Conservation (phyloP, 1,284 basidiomycete species). For the Apiotrichum laibachii region DNA sequence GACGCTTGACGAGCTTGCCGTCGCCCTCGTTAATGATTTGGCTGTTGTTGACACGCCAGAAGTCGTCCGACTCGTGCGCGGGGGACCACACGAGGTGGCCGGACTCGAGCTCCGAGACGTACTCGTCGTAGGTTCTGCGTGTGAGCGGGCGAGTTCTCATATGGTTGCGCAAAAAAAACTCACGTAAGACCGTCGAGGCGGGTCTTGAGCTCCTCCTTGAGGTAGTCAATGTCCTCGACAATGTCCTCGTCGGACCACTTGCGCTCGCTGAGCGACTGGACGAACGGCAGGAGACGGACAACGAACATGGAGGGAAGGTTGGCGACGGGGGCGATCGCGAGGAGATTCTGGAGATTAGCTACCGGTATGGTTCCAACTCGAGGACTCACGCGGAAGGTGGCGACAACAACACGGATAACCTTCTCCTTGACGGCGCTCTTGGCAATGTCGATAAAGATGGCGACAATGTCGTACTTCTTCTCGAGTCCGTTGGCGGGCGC, state of each 20-base stretch:
- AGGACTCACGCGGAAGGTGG: slow-evolving; percentile 73
- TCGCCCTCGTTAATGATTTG: slow-evolving; percentile 82
- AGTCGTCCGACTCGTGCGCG: slow-evolving; percentile 91
- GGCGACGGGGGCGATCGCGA: slow-evolving; percentile 57
- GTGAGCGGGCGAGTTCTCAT: slow-evolving; percentile 36
- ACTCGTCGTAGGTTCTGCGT: slow-evolving; percentile 80
- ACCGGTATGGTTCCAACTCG: neutral
- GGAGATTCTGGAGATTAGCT: slow-evolving; percentile 65
- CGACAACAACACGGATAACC: slow-evolving; percentile 89
- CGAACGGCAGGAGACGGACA: slow-evolving; percentile 77
- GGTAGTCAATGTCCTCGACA: slow-evolving; percentile 81
- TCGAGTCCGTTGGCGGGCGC: slow-evolving; percentile 81
- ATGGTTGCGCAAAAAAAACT: neutral
- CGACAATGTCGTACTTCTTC: slow-evolving; percentile 84
- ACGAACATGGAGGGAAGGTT: slow-evolving; percentile 94
- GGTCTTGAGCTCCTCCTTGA: slow-evolving; percentile 74
- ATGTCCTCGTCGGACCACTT: slow-evolving; percentile 97
- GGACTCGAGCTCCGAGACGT: slow-evolving; percentile 81
- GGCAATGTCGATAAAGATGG: slow-evolving; percentile 80
- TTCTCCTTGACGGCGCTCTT: slow-evolving; percentile 95
- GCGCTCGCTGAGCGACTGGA: slow-evolving; percentile 74
- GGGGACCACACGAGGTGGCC: slow-evolving; percentile 93
- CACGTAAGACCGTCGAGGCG: slow-evolving; percentile 71
- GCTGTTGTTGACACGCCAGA: slow-evolving; percentile 94
- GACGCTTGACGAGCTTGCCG: slow-evolving; percentile 72